Evolutionary conservation across 805 yeast genomes (phyloP).

Genomic region (Nakazawaea ernobii): DNA sequence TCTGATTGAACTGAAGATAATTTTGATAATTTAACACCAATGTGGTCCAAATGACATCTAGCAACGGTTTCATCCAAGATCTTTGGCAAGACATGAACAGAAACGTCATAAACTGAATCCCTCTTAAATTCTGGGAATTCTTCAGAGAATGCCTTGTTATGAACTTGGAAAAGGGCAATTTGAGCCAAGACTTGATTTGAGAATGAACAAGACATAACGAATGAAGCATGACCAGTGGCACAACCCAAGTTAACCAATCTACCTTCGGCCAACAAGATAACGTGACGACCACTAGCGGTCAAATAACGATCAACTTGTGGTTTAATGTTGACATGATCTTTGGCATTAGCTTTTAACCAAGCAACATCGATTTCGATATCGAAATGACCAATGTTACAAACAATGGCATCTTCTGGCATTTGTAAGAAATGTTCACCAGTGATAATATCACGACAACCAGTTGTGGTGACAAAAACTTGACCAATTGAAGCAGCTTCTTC

Average conservation of each 20-base stretch:
- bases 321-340: conserved; percentile 92
- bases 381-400: conserved; percentile 99
- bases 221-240: conserved; percentile 99
- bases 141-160: conserved; percentile 73
- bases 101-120: conserved; percentile 84
- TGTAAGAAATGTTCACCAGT: conserved; percentile 76
- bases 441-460: conserved; percentile 99
- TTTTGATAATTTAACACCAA: conserved; percentile 80
- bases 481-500: conserved; percentile 89
- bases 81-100: conserved; percentile 97
- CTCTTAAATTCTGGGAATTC: conserved; percentile 85
- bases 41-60: conserved; percentile 89
- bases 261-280: conserved; percentile 97
- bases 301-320: conserved; percentile 98
- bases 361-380: conserved; percentile 99
- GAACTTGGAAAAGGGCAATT: conserved; percentile 91
- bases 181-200: conserved; percentile 99
- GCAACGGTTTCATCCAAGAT: conserved; percentile 98
- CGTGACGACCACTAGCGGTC: conserved; percentile 83
- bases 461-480: conserved; percentile 98
- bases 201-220: conserved; percentile 99
- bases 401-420: conserved; percentile 99
- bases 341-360: conserved; percentile 94
- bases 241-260: conserved; percentile 99
- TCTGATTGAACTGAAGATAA: conserved; percentile 82